A percentile compares a stretch with the other conserved stretches of the same genome.
These are phyloP conservation scores for Wakefieldia striispora DNA, from an alignment of 768 basidiomycete genomes.

Conservation along the genomic window DNA sequence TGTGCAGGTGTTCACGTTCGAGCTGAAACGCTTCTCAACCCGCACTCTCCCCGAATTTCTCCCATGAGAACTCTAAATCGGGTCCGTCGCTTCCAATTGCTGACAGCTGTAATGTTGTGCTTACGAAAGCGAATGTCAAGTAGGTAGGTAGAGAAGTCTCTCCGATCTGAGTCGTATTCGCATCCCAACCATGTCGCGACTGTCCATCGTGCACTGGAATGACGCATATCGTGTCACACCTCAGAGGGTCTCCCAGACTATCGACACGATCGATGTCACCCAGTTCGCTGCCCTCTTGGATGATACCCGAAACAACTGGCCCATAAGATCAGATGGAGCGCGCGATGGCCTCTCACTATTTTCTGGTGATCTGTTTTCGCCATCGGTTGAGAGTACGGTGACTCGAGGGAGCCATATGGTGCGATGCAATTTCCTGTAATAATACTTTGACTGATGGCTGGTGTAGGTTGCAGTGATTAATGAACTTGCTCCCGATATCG, in stretches of 20 bases:
- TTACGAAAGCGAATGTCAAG: no score
- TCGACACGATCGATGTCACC: slow-evolving; percentile 71
- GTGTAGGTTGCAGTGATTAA: slow-evolving; percentile 82
- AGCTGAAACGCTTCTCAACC: not conserved
- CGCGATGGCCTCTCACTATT: slow-evolving; percentile 76
- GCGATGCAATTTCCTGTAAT: slow-evolving; percentile 6
- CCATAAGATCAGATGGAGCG: slow-evolving; percentile 38
- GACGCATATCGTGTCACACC: not conserved
- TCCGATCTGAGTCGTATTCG: not conserved
- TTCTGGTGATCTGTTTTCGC: slow-evolving; percentile 83
- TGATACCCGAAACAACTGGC: slow-evolving; percentile 56
- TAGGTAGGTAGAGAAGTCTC: no score
- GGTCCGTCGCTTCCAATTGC: not conserved
- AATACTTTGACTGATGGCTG: not conserved
- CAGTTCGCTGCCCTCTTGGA: slow-evolving; percentile 73
- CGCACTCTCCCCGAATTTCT: not conserved
- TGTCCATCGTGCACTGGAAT: slow-evolving; percentile 9
- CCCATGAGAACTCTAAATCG: not conserved
- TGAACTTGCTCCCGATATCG: slow-evolving; percentile 64
- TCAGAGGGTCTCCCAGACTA: slow-evolving; percentile 56
- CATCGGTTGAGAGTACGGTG: slow-evolving; percentile 77
- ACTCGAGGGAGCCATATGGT: slow-evolving; percentile 89
- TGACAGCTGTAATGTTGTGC: no score
- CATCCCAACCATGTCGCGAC: slow-evolving; percentile 23
- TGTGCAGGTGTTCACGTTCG: not conserved